phyloP scores from a whole-genome alignment of 1,139 yeast species.

The Eremothecium sinecaudum region DNA sequence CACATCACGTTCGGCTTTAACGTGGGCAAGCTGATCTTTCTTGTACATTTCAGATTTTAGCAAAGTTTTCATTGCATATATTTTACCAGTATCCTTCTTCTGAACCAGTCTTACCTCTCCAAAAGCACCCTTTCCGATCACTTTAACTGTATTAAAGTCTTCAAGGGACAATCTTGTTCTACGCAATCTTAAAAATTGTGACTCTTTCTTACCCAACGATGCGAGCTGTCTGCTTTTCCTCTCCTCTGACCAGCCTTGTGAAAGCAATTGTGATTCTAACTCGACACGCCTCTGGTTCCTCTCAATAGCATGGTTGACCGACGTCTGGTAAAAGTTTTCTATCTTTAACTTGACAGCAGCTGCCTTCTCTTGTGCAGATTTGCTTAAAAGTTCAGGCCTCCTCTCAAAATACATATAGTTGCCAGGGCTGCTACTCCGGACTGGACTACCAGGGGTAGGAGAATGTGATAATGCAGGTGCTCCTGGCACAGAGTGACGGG shows the following conservation, averaged over 20 bases:
- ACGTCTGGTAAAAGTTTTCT: slow-evolving; percentile 67
- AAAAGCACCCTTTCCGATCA: slow-evolving; percentile 80
- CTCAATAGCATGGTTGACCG: slow-evolving; percentile 73
- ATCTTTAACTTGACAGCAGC: slow-evolving; percentile 61
- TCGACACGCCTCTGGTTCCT: slow-evolving; percentile 70
- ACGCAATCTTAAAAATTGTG: slow-evolving; percentile 64
- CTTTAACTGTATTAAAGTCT: slow-evolving; percentile 71
- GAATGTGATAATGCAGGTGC: slow-evolving; percentile 1
- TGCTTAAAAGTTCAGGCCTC: slow-evolving; percentile 68
- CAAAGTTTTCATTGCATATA: slow-evolving; percentile 76
- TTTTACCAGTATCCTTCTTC: slow-evolving; percentile 71
- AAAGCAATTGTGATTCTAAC: slow-evolving; percentile 54
- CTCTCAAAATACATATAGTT: slow-evolving; percentile 71
- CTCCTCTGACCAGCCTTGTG: slow-evolving; percentile 66
- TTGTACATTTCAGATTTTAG: slow-evolving; percentile 75
- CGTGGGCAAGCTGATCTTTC: slow-evolving; percentile 76
- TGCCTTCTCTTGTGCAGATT: slow-evolving; percentile 62
- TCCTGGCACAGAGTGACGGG: background rate
- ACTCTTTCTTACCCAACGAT: slow-evolving; percentile 64
- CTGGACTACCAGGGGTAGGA: background rate
- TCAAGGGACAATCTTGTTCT: slow-evolving; percentile 67
- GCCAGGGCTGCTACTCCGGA: background rate
- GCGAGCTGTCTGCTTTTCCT: slow-evolving; percentile 64
- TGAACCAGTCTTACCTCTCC: slow-evolving; percentile 82
- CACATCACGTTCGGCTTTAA: slow-evolving; percentile 78